Conservation (phyloP, 148 eudicot species). For the Rhododendron molle region DNA sequence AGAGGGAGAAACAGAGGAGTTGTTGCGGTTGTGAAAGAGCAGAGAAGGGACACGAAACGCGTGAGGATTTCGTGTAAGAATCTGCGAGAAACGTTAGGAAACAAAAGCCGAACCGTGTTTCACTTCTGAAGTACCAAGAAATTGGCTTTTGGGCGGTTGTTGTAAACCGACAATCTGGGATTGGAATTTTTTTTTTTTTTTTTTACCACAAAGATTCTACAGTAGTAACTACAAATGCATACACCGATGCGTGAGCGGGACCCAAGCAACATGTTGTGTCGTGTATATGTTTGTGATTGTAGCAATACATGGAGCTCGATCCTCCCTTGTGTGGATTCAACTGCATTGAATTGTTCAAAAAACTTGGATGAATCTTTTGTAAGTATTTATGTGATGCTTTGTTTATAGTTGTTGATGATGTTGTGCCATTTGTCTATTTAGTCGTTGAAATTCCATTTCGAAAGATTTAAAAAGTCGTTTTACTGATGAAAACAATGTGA, state of each 20-base stretch:
- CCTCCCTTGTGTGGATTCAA: background rate
- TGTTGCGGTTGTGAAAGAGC: background rate
- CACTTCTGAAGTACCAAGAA: background rate
- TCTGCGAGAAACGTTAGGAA: background rate
- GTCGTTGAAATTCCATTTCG: background rate
- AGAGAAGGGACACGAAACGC: background rate
- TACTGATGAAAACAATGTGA: background rate
- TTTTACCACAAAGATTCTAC: too few species aligned
- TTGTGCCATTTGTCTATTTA: background rate
- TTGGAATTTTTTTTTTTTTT: too few species aligned
- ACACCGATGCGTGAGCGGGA: fast-evolving
- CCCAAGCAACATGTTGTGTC: too few species aligned
- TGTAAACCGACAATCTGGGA: background rate
- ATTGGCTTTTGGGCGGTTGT: background rate
- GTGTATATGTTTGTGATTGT: too few species aligned
- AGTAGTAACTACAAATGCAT: too few species aligned
- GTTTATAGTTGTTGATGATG: background rate
- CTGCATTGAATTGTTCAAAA: background rate
- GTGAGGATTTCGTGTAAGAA: background rate
- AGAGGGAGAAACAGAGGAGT: conserved; percentile 1
- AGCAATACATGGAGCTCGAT: too few species aligned
- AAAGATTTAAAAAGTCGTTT: background rate
- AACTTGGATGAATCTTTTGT: too few species aligned
- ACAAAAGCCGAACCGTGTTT: background rate
- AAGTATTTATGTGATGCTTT: too few species aligned